Evolutionary conservation across 208 protist species (phyloP).

Genomic region (Paratrypanosoma confusum): DNA sequence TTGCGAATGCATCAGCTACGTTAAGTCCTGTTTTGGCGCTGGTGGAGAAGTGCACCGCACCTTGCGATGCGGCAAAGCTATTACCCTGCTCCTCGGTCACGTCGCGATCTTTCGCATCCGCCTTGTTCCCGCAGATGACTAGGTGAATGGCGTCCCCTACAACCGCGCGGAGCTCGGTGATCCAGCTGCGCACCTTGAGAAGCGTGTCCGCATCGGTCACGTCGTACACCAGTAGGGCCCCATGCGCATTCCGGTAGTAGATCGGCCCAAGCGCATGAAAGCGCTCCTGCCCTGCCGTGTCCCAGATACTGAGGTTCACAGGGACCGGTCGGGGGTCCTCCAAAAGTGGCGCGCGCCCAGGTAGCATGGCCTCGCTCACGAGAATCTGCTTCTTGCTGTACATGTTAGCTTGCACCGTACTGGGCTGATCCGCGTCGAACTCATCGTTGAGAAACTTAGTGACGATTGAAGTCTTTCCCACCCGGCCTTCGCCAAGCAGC

Average conservation of each 20-base stretch:
- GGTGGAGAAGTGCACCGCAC: slow-evolving; percentile 50
- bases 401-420: slow-evolving; percentile 61
- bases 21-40: slow-evolving; percentile 62
- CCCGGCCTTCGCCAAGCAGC: slow-evolving; percentile 68
- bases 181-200: slow-evolving; percentile 90
- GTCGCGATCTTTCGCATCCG: slow-evolving; percentile 69
- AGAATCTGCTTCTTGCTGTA: slow-evolving; percentile 43
- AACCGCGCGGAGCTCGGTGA: slow-evolving; percentile 89
- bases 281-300: slow-evolving; percentile 71
- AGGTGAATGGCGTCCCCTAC: slow-evolving; percentile 85
- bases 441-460: slow-evolving; percentile 55
- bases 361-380: slow-evolving; percentile 17
- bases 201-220: slow-evolving; percentile 91
- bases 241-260: slow-evolving; percentile 76
- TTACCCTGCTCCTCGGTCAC: slow-evolving; percentile 56
- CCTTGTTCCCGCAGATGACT: slow-evolving; percentile 92
- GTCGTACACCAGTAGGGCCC: slow-evolving; percentile 93
- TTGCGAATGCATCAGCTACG: slow-evolving; percentile 55
- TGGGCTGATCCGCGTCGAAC: slow-evolving; percentile 48
- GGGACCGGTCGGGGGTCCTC: too few relatives aligned
- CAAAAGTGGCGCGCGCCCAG: slow-evolving; percentile 3
- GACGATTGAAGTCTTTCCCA: slow-evolving; percentile 79
- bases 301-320: slow-evolving; percentile 52
- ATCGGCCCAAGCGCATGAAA: slow-evolving; percentile 78
- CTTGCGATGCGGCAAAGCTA: slow-evolving; percentile 40